Base-by-base conservation (phyloP, 2,329 filamentous ascomycete genomes). In the Penicillium sp. region DNA sequence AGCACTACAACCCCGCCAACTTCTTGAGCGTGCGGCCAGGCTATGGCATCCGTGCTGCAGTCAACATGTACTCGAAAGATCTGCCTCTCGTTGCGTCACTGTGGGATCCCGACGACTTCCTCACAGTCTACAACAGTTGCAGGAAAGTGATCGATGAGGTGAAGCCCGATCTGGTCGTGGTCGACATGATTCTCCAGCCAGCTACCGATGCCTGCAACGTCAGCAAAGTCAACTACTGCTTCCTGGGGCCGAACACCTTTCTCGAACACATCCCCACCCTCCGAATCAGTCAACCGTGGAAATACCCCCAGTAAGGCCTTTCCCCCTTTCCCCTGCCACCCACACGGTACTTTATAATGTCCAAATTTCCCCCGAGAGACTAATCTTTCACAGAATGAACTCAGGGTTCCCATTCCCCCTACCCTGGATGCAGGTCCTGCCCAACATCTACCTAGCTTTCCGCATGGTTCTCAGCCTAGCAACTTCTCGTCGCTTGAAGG, bases 361-460 rank as follows among this genome's bases (percentile, higher is more conserved):
- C 24, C 8, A 27, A 8, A 5, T 14, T 34, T 34, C 4, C 10
- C 13, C 13, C 5, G 21, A 11, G 13, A 9, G 11, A 10, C 21
- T 44, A 21, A 24, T 32, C 43, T 10, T 10, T 11, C 24, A 10
- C 24, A 78, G 77, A 1, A 57, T 75, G 1, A 72, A 70, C 39
- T 77, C 78, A 0, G 75, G 69, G 5, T 75, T 73, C 18, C 49
- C 68, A 0, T 80, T 72, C 49, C 79, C 79, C 2, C 61, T 81
- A 0, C 77, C 77, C 1, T 75, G 68, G 71, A 58, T 66, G 18
- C 59, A 71, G 3, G 65, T 77, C 9, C 70, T 73, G n/a, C 34
- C 34, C 11, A 36, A 36, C 34, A 36, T 49, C 24, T 49, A 43
- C 24, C 42, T 49, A 14, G 24, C 29, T 14, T 13, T 50, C n/a